These are phyloP conservation scores for Pseudonectria foliicola DNA, from an alignment of 2,329 filamentous ascomycete species.

Conservation along the genomic window DNA sequence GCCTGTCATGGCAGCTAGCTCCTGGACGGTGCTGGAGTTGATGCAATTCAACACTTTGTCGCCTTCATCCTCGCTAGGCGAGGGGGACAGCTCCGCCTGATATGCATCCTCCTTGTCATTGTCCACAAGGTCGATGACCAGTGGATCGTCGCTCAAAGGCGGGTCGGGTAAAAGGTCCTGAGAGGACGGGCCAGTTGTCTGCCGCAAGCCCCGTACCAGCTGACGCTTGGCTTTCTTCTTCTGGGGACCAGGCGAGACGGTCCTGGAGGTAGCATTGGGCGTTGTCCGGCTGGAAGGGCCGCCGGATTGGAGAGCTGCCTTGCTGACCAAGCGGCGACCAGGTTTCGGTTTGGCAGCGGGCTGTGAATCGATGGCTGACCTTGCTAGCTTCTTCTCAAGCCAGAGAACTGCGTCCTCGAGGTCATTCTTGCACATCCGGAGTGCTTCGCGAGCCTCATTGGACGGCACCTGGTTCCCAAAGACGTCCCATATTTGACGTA, in stretches of 20 bases:
- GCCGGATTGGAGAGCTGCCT: constrained; percentile 19
- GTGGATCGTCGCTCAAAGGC: constrained; percentile 28
- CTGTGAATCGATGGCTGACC: constrained; percentile 1
- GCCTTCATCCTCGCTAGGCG: constrained; percentile 24
- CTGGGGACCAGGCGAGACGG: constrained; percentile 21
- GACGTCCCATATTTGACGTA: constrained; percentile 32
- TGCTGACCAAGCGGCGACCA: constrained; percentile 25
- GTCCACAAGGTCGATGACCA: constrained; percentile 30
- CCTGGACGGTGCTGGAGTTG: constrained; percentile 68
- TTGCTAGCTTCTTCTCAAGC: constrained; percentile 16
- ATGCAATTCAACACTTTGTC: constrained; percentile 66
- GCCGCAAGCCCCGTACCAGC: constrained; percentile 30
- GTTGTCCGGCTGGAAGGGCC: constrained; percentile 5
- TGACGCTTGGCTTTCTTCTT: constrained; percentile 27
- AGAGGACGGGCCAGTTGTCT: constrained; percentile 18
- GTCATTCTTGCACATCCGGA: constrained; percentile 26
- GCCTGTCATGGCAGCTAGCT: constrained; percentile 75
- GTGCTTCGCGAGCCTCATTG: constrained; percentile 26
- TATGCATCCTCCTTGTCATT: constrained; percentile 37
- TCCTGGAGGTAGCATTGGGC: constrained; percentile 13
- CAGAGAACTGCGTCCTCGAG: constrained; percentile 29
- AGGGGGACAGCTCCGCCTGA: constrained; percentile 27
- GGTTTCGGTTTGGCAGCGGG: constrained; percentile 15
- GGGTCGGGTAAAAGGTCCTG: constrained; percentile 11
- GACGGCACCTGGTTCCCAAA: constrained; percentile 25